phyloP scores from a whole-genome alignment of 345 rosid species.

The Lumnitzera littorea region DNA sequence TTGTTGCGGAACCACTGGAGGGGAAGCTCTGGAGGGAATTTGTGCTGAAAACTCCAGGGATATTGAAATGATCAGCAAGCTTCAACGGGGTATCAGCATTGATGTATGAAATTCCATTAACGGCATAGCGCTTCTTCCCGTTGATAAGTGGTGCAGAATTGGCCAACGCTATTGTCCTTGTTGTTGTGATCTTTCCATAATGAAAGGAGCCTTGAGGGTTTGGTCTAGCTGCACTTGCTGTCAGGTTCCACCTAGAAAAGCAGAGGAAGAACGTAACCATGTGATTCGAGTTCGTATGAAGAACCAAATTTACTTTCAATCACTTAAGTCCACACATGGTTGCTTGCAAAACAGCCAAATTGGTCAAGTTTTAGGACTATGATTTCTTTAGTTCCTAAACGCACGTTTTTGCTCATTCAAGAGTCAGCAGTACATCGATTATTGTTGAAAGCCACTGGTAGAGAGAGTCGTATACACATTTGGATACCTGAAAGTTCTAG shows the following conservation, averaged over 20 bases:
- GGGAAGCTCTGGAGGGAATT: conserved; percentile 46
- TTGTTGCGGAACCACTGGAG: conserved; percentile 33
- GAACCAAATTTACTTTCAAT: background rate
- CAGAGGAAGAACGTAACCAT: background rate
- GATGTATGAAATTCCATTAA: conserved; percentile 67
- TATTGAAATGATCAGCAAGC: conserved; percentile 75
- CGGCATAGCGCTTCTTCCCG: conserved; percentile 74
- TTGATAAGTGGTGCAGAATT: conserved; percentile 70
- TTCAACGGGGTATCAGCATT: conserved; percentile 78
- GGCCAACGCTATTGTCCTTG: conserved; percentile 48
- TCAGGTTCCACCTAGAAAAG: conserved; percentile 65
- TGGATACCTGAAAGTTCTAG: conserved; percentile 65
- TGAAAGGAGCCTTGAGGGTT: conserved; percentile 96
- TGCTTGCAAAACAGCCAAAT: background rate
- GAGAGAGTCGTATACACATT: too few species aligned
- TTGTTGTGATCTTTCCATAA: conserved; percentile 53
- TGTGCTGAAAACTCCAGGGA: conserved; percentile 55
- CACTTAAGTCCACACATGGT: background rate
- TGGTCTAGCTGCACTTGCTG: conserved; percentile 93
- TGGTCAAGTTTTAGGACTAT: background rate
- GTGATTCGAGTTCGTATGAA: background rate
- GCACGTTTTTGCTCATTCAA: too few species aligned
- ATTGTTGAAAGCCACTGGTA: too few species aligned
- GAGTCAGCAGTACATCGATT: too few species aligned
- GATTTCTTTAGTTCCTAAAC: background rate